Evolutionary conservation across 2,329 filamentous ascomycete genomes (phyloP).

Genomic region (Nigrograna mackinnonii): DNA sequence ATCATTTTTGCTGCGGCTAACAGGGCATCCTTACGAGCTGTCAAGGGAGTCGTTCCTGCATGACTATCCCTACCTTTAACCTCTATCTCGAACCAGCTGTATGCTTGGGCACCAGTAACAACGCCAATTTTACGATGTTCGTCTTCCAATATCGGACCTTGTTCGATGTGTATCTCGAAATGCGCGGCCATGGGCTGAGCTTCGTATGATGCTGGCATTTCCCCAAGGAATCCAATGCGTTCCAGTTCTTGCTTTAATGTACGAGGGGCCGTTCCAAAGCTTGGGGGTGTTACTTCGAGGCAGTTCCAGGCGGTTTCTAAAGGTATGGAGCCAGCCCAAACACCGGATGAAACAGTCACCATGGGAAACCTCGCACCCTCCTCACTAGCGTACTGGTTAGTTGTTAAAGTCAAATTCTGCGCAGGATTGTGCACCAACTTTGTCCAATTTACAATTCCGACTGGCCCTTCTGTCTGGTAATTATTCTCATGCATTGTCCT

Average conservation of each 20-base stretch:
- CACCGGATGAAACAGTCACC: conserved; percentile 12
- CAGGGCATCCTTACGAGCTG: conserved; percentile 9
- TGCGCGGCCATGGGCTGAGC: conserved; percentile 69
- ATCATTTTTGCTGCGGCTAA: conserved; percentile 63
- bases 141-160: conserved; percentile 74
- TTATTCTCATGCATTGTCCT: conserved; percentile 9
- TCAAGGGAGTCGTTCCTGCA: conserved; percentile 11
- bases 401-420: too few relatives aligned
- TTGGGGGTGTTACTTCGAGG: too few relatives aligned
- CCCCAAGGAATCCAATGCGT: conserved; percentile 8
- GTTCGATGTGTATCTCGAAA: conserved; percentile 81
- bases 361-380: conserved; percentile 16
- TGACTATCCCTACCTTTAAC: conserved; percentile 9
- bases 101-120: conserved; percentile 10
- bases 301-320: conserved; percentile 7
- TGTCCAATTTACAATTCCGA: conserved; percentile 16
- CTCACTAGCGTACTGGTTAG: too few relatives aligned
- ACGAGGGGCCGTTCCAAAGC: too few relatives aligned
- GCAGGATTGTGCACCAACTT: too few relatives aligned
- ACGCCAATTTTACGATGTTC: conserved; percentile 34
- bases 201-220: conserved; percentile 6
- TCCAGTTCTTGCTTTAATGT: conserved; percentile 9
- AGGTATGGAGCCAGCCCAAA: conserved; percentile 12
- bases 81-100: conserved; percentile 10
- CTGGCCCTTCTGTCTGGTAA: conserved; percentile 12